Base-by-base conservation (phyloP, 2,329 filamentous ascomycete species). In the Arthrobotrys sinensis region DNA sequence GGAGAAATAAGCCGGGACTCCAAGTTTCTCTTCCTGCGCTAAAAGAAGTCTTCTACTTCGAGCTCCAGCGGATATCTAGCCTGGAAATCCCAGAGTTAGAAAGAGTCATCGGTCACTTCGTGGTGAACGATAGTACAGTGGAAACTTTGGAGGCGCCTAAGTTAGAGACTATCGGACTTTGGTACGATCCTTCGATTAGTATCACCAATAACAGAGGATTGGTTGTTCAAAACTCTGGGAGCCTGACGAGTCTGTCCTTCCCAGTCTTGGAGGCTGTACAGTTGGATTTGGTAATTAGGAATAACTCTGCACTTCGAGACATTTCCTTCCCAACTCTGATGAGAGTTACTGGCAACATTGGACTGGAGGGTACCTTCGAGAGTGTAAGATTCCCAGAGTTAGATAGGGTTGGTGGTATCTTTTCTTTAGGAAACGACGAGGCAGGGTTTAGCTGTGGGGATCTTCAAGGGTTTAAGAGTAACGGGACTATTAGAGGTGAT, bases 181-280 rank as follows among this genome's bases (percentile, higher is more conserved):
- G 66, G 72, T 66, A 60, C 5, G 72, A 70, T 36, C 50, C 57
- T 11, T 19, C 53, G 0, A 32, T 57, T 16, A 36, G 46, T 12
- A 70, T 77, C n/a, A 60, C 48, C 8, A 53, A 70, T 36, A 70
- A 77, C 43, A 19, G 12, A n/a, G 72, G 72, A 7, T 46, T 77
- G 21, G n/a, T 24, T 14, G 36, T 70, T 16, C 48, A 50, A 38
- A 65, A 77, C n/a, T 77, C 19, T 34, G 36, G 55, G 19, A 10
- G n/a, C 4, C 46, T 70, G 46, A 28, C 60, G 11, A 52, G 34
- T 24, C 34, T 77, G 4, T 77, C 66, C 3, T 64, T 70, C 19
- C 72, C 66, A 6, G 38, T 43, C 4, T 32, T 76, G 50, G 65
- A 70, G 38, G 45, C 72, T 8, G 53, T 66, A 8, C 72, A 77